Percentiles rank a stretch among this genome's conserved stretches.
phyloP scores from a whole-genome alignment of 2,329 filamentous ascomycete genomes.

The Alternaria consortialis region DNA sequence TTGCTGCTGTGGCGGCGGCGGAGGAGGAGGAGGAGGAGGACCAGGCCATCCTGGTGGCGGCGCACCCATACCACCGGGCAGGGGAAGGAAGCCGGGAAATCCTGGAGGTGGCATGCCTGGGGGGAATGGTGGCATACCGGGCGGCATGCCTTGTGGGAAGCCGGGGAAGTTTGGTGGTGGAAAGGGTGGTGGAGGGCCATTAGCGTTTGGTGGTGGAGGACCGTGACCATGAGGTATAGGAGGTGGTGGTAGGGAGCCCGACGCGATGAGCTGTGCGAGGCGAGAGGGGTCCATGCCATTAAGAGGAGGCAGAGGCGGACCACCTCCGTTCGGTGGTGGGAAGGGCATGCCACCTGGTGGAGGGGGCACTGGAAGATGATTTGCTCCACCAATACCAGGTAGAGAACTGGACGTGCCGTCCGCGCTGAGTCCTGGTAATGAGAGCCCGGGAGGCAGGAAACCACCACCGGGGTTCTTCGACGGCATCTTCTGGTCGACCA shows the following conservation, averaged over 20 bases:
- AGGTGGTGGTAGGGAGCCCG: constrained; percentile 49
- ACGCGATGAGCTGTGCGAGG: constrained; percentile 47
- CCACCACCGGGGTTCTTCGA: constrained; percentile 62
- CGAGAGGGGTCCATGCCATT: constrained; percentile 42
- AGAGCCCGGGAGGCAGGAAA: constrained; percentile 69
- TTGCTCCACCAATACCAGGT: constrained; percentile 58
- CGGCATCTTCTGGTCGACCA: constrained; percentile 89
- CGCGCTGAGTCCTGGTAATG: constrained; percentile 44
- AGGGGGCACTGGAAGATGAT: constrained; percentile 38
- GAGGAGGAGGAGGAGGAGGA: constrained; percentile 28
- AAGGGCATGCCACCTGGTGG: constrained; percentile 37
- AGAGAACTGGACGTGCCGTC: constrained; percentile 58
- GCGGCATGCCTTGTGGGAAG: constrained; percentile 33
- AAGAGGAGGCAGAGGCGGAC: constrained; percentile 30
- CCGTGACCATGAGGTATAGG: constrained; percentile 39
- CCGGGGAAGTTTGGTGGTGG: constrained; percentile 39
- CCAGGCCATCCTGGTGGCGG: constrained; percentile 27
- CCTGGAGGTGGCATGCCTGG: constrained; percentile 40
- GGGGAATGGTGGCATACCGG: constrained; percentile 31
- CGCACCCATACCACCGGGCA: constrained; percentile 19
- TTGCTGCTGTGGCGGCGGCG: constrained; percentile 7
- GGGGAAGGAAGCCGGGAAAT: constrained; percentile 27
- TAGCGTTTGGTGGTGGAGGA: constrained; percentile 29
- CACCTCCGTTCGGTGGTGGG: constrained; percentile 21
- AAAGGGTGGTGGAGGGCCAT: constrained; percentile 33